phyloP scores from a whole-genome alignment of 1,139 yeast genomes.

The Yamadazyma blattariae region DNA sequence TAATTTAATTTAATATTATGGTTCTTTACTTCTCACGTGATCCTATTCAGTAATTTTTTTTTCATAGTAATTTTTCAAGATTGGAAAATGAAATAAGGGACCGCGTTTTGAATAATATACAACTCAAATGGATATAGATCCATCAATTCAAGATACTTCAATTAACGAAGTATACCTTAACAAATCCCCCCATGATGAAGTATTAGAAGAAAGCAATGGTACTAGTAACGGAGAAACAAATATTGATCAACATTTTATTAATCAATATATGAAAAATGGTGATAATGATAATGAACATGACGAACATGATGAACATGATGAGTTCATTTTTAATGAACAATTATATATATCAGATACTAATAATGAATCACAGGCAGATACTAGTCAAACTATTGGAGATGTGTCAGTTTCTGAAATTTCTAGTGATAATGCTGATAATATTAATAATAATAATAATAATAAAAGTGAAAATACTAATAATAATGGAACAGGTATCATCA shows the following conservation, averaged over 20 bases:
- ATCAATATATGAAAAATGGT: slow-evolving; percentile 44
- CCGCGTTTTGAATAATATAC: no score
- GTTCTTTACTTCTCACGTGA: no score
- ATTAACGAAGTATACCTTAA: background rate
- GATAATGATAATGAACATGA: background rate
- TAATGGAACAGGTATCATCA: no score
- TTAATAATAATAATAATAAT: slow-evolving; percentile 1
- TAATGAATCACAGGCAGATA: no score
- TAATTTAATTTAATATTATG: no score
- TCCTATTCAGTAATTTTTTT: no score
- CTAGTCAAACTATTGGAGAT: no score
- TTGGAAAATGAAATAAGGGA: no score
- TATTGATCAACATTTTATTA: slow-evolving; percentile 26
- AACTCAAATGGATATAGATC: slow-evolving; percentile 1
- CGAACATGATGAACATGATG: background rate
- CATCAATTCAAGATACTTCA: slow-evolving; percentile 1
- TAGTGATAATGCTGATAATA: no score
- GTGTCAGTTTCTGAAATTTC: no score
- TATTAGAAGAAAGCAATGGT: no score
- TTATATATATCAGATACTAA: slow-evolving; percentile 2
- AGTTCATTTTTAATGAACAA: slow-evolving; percentile 1
- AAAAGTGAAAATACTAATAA: background rate
- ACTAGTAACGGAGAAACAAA: background rate
- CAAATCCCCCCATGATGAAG: background rate
- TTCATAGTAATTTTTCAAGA: no score